Conservation (phyloP, 441 rosid species). For the Eruca vesicaria region DNA sequence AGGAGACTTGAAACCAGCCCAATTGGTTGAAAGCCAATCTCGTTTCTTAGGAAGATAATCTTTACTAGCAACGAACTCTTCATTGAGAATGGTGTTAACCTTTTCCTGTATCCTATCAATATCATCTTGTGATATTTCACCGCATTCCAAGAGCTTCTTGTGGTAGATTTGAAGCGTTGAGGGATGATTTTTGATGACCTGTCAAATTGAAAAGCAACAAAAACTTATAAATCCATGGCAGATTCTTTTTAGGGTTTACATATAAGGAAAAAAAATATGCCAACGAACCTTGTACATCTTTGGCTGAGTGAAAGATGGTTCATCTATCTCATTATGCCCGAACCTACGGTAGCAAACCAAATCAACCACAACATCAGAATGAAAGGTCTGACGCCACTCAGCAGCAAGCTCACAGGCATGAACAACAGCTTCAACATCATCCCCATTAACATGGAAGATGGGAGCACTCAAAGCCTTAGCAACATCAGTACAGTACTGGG, state of each 20-base stretch:
- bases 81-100: slow-evolving; percentile 78
- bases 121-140: slow-evolving; percentile 68
- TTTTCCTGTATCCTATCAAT: slow-evolving; percentile 66
- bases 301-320: slow-evolving; percentile 96
- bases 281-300: slow-evolving; percentile 83
- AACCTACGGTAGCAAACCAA: slow-evolving; percentile 88
- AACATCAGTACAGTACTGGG: slow-evolving; percentile 97
- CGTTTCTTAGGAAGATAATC: slow-evolving; percentile 79
- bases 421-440: slow-evolving; percentile 95
- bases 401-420: slow-evolving; percentile 97
- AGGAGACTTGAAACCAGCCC: slow-evolving; percentile 97
- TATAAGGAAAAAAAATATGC: background rate
- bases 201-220: slow-evolving; percentile 29
- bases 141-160: slow-evolving; percentile 73
- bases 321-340: slow-evolving; percentile 96
- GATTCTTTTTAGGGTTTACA: background rate
- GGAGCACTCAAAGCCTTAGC: slow-evolving; percentile 97
- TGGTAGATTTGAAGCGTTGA: slow-evolving; percentile 81
- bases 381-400: slow-evolving; percentile 97
- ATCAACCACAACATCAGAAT: slow-evolving; percentile 94
- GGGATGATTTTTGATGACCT: slow-evolving; percentile 86
- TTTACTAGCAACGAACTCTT: slow-evolving; percentile 82
- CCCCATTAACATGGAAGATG: slow-evolving; percentile 91
- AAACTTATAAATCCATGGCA: background rate
- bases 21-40: slow-evolving; percentile 97